Conservation (phyloP, 495 filamentous ascomycete species). For the Staphylotrichum tortipilum region DNA sequence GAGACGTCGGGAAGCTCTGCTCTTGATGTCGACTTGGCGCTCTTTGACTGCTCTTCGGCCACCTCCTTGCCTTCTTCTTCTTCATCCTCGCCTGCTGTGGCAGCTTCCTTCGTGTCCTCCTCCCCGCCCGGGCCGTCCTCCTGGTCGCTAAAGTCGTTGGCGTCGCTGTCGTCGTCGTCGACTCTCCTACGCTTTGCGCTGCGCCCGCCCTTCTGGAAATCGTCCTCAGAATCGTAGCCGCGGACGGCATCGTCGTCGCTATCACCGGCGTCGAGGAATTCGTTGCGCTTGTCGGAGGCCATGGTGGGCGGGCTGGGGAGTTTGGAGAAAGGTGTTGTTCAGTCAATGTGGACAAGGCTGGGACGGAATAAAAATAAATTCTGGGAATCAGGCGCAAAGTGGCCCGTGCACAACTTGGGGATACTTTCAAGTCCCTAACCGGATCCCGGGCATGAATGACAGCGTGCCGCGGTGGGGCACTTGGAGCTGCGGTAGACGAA, state of each 20-base stretch:
- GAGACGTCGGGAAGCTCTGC: slow-evolving; percentile 36
- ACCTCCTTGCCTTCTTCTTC: background rate
- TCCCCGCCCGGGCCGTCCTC: slow-evolving; percentile 19
- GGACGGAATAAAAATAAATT: no score
- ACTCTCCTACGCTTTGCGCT: slow-evolving; percentile 59
- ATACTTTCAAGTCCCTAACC: no score
- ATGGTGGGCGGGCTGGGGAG: slow-evolving; percentile 30
- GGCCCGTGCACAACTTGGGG: no score
- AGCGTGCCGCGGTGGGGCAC: no score
- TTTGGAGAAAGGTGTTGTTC: background rate
- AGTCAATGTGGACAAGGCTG: no score
- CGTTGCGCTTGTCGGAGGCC: slow-evolving; percentile 61
- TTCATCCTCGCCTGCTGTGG: background rate
- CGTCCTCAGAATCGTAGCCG: slow-evolving; percentile 63
- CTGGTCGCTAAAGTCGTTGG: slow-evolving; percentile 23
- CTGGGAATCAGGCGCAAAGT: no score
- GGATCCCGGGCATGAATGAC: no score
- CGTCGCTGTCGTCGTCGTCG: slow-evolving; percentile 35
- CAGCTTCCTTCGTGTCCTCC: no score
- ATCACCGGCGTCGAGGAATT: slow-evolving; percentile 60
- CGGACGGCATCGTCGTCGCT: slow-evolving; percentile 58
- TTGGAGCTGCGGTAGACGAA: no score
- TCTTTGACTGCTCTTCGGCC: slow-evolving; percentile 11
- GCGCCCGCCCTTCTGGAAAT: slow-evolving; percentile 55
- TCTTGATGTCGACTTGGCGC: slow-evolving; percentile 13